These are phyloP conservation scores for Penicillium sp. DNA, from an alignment of 2,329 filamentous ascomycete genomes.

Conservation along the genomic window DNA sequence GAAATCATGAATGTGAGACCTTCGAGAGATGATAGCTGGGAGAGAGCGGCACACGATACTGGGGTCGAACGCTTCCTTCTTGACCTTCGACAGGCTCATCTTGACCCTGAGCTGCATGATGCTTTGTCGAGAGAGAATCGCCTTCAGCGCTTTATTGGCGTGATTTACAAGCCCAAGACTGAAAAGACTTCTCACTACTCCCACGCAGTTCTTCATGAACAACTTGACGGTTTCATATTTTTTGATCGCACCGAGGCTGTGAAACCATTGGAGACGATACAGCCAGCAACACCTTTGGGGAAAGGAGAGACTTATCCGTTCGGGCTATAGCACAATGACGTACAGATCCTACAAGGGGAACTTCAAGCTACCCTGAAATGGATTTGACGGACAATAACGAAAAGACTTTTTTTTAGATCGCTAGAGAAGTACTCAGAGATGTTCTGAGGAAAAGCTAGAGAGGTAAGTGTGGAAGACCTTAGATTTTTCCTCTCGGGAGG, in stretches of 20 bases:
- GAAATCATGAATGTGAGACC: slow-evolving; percentile 49
- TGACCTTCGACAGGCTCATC: slow-evolving; percentile 43
- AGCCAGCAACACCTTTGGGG: slow-evolving; percentile 44
- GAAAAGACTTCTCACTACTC: slow-evolving; percentile 53
- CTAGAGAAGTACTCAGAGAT: too few relatives aligned
- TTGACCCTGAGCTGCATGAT: slow-evolving; percentile 36
- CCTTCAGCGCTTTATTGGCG: slow-evolving; percentile 54
- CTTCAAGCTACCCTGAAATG: too few relatives aligned
- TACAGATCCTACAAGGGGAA: too few relatives aligned
- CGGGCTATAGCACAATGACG: slow-evolving; percentile 36
- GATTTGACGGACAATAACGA: too few relatives aligned
- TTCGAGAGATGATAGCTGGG: slow-evolving; percentile 49
- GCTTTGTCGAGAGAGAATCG: slow-evolving; percentile 37
- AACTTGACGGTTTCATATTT: slow-evolving; percentile 53
- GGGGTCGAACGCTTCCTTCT: slow-evolving; percentile 47
- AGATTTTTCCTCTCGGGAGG: too few relatives aligned
- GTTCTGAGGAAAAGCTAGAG: too few relatives aligned
- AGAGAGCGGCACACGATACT: slow-evolving; percentile 49
- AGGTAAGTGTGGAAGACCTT: too few relatives aligned
- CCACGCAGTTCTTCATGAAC: slow-evolving; percentile 44
- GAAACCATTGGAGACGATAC: slow-evolving; percentile 45
- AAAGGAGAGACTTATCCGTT: slow-evolving; percentile 54
- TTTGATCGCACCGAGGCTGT: slow-evolving; percentile 50
- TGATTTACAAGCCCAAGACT: slow-evolving; percentile 52
- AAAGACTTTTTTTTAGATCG: too few relatives aligned